Base-by-base conservation (phyloP, 371 early-diverging fungal species). In the Haplosporangium sp. region DNA sequence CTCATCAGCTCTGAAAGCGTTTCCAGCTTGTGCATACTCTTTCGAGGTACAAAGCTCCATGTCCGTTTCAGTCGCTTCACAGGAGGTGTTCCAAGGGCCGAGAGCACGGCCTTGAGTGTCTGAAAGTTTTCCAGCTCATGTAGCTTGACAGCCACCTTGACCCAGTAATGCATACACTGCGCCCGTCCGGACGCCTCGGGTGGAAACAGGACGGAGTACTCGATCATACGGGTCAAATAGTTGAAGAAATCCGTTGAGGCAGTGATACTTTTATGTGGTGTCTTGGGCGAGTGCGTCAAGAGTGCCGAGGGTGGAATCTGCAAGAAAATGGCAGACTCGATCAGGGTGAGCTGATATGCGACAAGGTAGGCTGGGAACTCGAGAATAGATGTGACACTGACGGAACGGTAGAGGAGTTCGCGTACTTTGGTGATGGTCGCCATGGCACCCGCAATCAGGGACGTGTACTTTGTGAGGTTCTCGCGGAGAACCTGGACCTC, bases 181-280 rank as follows among this genome's bases (percentile, higher is more conserved):
- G 92, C 92, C 7, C 95, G 85, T 11, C 84, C 85, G 0, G 89
- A 83, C 5, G 91, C 86, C 45, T 86, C 87, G 45, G 84, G 82
- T 0, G 89, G 89, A 42, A 87, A 81, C 38, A 95, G 79, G 43
- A 95, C 87, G 5, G 91, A 86, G 60, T 86, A 86, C 74, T 95
- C 95, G 48, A 95, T 88, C 60, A 89, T 67, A 8, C 95, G 86
- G 7, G 94, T 92, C 36, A 93, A 66, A 69, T 92, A 94, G 66
- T 95, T 95, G 86, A 95, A 95, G 75, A 93, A 92, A 62, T 93
- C 94, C 13, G 93, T 90, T 1, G 90, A 90, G 5, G 91, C 91
- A 29, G 89, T 90, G 23, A 95, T 86, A n/a, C 88, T 86, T 50
- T 90, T 87, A 56, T 91, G 85, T 7, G 93, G 93, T 23, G 83